Conservation (phyloP, 495 filamentous ascomycete species). For the Penicillium bovifimosum region DNA sequence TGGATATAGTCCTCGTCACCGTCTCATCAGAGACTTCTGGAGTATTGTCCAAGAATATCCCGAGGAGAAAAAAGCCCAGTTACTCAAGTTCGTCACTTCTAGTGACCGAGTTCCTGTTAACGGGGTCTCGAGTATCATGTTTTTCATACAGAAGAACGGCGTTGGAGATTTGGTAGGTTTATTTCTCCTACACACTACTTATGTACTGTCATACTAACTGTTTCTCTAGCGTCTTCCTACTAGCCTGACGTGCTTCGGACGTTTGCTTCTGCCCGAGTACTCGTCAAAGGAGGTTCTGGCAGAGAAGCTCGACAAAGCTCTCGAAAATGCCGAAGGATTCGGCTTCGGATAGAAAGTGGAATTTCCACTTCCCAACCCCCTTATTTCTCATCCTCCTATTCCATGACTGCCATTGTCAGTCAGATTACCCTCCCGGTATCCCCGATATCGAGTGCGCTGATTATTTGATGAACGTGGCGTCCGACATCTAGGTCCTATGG, state of each 20-base stretch:
- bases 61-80: conserved; percentile 55
- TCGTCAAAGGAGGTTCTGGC: conserved; percentile 58
- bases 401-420: too few relatives aligned
- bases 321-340: conserved; percentile 93
- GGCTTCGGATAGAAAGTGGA: conserved; percentile 53
- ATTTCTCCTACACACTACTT: not conserved
- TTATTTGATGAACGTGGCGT: too few relatives aligned
- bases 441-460: too few relatives aligned
- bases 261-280: conserved; percentile 81
- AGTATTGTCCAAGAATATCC: conserved; percentile 62
- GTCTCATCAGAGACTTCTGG: conserved; percentile 78
- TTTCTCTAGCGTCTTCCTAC: conserved; percentile 61
- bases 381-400: not conserved
- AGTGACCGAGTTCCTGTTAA: conserved; percentile 85
- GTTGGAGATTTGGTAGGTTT: conserved; percentile 50
- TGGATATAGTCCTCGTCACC: conserved; percentile 64
- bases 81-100: conserved; percentile 93
- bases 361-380: too few relatives aligned
- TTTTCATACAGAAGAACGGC: conserved; percentile 77
- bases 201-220: conserved; percentile 6
- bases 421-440: too few relatives aligned
- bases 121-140: conserved; percentile 71
- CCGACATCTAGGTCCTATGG: too few relatives aligned
- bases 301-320: conserved; percentile 69
- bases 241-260: conserved; percentile 84